Percentiles rank a stretch among this genome's conserved stretches.
Conservation (phyloP, 2,329 filamentous ascomycete genomes). For the Fusarium sarcochroum region DNA sequence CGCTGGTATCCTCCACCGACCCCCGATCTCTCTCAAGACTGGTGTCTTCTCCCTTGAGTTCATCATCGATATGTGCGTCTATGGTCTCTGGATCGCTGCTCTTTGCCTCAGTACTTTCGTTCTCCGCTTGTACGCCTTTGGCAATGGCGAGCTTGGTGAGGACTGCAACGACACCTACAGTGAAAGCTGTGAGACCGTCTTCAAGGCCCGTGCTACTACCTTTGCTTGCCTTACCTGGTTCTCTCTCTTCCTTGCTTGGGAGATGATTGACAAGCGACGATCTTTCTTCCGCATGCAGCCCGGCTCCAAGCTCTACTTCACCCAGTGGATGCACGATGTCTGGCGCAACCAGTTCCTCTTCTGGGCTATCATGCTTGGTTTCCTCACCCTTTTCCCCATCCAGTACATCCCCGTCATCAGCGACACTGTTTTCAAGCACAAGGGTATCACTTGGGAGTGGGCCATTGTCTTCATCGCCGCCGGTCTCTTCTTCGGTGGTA, state of each 20-base stretch:
- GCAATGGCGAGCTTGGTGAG: conserved; percentile 70
- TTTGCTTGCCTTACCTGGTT: conserved; percentile 84
- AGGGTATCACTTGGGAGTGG: conserved; percentile 74
- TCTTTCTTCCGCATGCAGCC: conserved; percentile 83
- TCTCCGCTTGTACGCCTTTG: conserved; percentile 75
- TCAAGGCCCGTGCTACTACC: conserved; percentile 79
- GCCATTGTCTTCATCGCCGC: conserved; percentile 69
- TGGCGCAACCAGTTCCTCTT: conserved; percentile 82
- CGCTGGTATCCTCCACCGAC: conserved; percentile 76
- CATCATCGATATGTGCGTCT: conserved; percentile 76
- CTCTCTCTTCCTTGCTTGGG: conserved; percentile 83
- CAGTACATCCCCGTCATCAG: conserved; percentile 74
- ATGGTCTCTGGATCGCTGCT: conserved; percentile 77
- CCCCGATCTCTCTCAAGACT: conserved; percentile 72
- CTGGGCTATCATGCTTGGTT: conserved; percentile 69
- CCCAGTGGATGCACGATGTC: conserved; percentile 76
- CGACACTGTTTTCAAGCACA: conserved; percentile 71
- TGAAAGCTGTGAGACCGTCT: conserved; percentile 71
- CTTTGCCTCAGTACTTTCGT: conserved; percentile 75
- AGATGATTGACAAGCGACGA: conserved; percentile 79
- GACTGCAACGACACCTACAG: conserved; percentile 73
- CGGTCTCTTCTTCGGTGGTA: conserved; percentile 69
- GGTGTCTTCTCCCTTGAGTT: conserved; percentile 78
- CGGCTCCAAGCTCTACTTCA: conserved; percentile 70
- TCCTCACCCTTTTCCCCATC: conserved; percentile 64